Conservation (phyloP, 208 protist species). For the Kentomonas sorsogonicus region DNA sequence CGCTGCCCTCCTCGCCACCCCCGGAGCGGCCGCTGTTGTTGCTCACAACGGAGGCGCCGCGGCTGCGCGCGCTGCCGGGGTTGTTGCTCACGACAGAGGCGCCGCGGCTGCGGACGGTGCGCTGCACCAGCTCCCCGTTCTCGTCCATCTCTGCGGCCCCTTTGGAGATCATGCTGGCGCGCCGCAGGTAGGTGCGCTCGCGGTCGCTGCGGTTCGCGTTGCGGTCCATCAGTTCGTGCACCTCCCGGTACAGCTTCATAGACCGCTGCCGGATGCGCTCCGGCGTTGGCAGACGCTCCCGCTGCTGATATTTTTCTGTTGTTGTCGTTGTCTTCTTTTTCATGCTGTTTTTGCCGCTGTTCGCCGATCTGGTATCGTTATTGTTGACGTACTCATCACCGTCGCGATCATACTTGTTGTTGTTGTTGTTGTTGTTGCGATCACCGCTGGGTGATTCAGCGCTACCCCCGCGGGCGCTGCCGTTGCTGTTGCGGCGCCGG, state of each 20-base stretch:
- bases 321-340: not conserved
- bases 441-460: too few relatives aligned
- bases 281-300: constrained; percentile 29
- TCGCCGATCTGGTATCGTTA: too few relatives aligned
- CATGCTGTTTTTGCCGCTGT: too few relatives aligned
- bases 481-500: too few relatives aligned
- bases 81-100: too few relatives aligned
- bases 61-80: too few relatives aligned
- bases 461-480: not conserved
- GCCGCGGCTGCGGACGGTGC: not conserved
- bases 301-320: not conserved
- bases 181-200: constrained; percentile 36
- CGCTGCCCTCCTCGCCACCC: too few relatives aligned
- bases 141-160: not conserved
- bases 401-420: too few relatives aligned
- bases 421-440: too few relatives aligned
- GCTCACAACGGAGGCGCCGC: too few relatives aligned
- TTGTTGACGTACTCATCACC: too few relatives aligned
- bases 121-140: not conserved
- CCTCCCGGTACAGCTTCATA: constrained; percentile 44
- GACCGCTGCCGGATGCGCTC: constrained; percentile 56
- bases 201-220: constrained; percentile 40
- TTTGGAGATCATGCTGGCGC: constrained; percentile 12
- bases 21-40: too few relatives aligned
- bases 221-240: constrained; percentile 55